phyloP scores from a whole-genome alignment of 345 rosid species.

The Pugionium dolabratum region DNA sequence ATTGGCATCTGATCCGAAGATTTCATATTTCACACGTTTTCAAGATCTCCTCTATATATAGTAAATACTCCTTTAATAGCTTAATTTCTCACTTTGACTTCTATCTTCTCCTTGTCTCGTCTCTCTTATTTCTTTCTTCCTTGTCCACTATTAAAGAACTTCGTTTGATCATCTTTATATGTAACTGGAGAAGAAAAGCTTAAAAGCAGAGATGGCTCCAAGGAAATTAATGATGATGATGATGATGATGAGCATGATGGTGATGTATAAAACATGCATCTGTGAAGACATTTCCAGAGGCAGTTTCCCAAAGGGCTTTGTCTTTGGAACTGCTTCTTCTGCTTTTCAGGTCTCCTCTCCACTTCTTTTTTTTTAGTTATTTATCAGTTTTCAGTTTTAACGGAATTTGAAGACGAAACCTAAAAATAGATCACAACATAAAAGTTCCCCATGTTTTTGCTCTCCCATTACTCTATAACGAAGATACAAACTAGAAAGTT shows the following conservation, averaged over 20 bases:
- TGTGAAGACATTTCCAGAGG: conserved; percentile 45
- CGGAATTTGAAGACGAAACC: background rate
- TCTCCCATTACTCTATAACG: too few relatives aligned
- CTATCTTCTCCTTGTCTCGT: background rate
- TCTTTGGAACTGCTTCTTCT: conserved; percentile 64
- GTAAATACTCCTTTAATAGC: background rate
- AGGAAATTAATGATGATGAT: background rate
- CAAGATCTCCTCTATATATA: conserved; percentile 18
- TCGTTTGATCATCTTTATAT: background rate
- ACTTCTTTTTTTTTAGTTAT: conserved; percentile 12
- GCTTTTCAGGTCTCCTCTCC: conserved; percentile 51
- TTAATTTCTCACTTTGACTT: conserved; percentile 2
- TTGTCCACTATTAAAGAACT: background rate
- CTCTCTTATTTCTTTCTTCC: too few relatives aligned
- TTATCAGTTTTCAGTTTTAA: background rate
- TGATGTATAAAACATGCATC: conserved; percentile 33
- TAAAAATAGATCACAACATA: background rate
- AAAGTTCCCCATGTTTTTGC: background rate
- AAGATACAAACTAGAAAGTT: too few relatives aligned
- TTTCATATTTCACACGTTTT: background rate
- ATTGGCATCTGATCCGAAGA: conserved; percentile 8
- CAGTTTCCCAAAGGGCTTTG: conserved; percentile 55
- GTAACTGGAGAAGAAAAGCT: too few relatives aligned
- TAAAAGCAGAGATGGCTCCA: background rate
- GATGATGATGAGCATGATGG: conserved; percentile 20